A percentile compares a stretch with the other conserved stretches of the same genome.
phyloP scores from a whole-genome alignment of 495 filamentous ascomycete genomes.

The Aspergillus ellipticus region DNA sequence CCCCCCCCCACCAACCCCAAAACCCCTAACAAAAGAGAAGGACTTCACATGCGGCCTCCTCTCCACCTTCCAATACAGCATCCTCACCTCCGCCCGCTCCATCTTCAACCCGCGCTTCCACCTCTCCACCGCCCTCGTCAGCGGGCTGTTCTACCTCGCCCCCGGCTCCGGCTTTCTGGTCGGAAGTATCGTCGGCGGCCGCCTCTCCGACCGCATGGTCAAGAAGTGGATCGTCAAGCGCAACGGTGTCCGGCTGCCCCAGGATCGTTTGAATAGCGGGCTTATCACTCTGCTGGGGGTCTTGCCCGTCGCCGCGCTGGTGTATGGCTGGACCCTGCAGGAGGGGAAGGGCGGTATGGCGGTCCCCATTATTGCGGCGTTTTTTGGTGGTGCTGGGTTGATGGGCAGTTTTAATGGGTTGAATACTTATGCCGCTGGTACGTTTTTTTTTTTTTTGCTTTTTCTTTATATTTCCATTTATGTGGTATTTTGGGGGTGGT shows the following conservation, averaged over 20 bases:
- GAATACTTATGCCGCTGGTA: constrained; percentile 73
- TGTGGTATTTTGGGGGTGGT: neutral
- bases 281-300: constrained; percentile 57
- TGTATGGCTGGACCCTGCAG: constrained; percentile 70
- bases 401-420: constrained; percentile 67
- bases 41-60: constrained; percentile 60
- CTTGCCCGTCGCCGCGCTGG: constrained; percentile 59
- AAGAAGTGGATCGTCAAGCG: constrained; percentile 57
- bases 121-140: constrained; percentile 62
- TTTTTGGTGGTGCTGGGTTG: constrained; percentile 63
- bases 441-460: constrained; percentile 35
- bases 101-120: constrained; percentile 71
- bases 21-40: constrained; percentile 6
- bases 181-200: constrained; percentile 67
- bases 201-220: constrained; percentile 63
- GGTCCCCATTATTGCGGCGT: constrained; percentile 65
- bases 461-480: neutral
- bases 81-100: constrained; percentile 69
- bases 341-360: constrained; percentile 61
- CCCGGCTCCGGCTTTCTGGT: constrained; percentile 67
- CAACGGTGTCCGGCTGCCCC: constrained; percentile 59
- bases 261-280: constrained; percentile 67
- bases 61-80: constrained; percentile 67
- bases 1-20: neutral
- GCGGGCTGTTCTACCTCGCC: constrained; percentile 73